A percentile compares a stretch with the other conserved stretches of the same genome.
These are phyloP conservation scores for Clarireedia hainanense DNA, from an alignment of 2,329 filamentous ascomycete species.

Conservation along the genomic window DNA sequence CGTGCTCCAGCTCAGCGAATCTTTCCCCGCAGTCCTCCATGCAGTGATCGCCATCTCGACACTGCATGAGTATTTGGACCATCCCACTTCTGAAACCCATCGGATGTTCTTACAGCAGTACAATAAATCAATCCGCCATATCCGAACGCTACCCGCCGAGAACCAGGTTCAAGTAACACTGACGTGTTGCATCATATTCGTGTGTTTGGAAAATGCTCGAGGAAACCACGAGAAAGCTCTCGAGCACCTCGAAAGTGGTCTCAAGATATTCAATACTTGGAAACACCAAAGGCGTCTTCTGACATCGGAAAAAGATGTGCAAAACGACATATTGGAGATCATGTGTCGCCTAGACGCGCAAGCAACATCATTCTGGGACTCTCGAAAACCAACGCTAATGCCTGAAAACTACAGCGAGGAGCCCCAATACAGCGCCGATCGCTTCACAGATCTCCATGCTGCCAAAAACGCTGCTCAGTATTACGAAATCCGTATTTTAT, in stretches of 20 bases:
- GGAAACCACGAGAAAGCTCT: constrained; percentile 13
- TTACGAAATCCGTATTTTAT: constrained; percentile 12
- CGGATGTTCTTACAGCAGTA: constrained; percentile 1
- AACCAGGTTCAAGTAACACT: constrained; percentile 10
- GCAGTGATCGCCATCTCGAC: constrained; percentile 12
- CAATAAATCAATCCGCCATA: constrained; percentile 9
- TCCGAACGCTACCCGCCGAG: not conserved
- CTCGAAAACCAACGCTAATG: constrained; percentile 9
- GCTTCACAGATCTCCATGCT: constrained; percentile 2
- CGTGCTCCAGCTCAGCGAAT: constrained; percentile 12
- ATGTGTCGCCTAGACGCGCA: constrained; percentile 14
- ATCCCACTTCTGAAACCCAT: not conserved
- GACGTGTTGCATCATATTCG: constrained; percentile 17
- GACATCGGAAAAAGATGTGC: not conserved
- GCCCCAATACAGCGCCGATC: not conserved
- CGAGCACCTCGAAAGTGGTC: constrained; percentile 13
- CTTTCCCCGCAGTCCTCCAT: constrained; percentile 13
- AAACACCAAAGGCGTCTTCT: not conserved
- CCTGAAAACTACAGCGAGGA: not conserved
- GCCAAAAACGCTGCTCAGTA: constrained; percentile 10
- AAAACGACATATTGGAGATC: constrained; percentile 5
- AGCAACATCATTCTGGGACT: constrained; percentile 14
- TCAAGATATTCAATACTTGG: constrained; percentile 14
- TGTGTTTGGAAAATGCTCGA: constrained; percentile 15
- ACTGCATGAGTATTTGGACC: constrained; percentile 7